Evolutionary conservation across 176 grass and related monocot genomes (phyloP).

Genomic region (Triticum turgidum): DNA sequence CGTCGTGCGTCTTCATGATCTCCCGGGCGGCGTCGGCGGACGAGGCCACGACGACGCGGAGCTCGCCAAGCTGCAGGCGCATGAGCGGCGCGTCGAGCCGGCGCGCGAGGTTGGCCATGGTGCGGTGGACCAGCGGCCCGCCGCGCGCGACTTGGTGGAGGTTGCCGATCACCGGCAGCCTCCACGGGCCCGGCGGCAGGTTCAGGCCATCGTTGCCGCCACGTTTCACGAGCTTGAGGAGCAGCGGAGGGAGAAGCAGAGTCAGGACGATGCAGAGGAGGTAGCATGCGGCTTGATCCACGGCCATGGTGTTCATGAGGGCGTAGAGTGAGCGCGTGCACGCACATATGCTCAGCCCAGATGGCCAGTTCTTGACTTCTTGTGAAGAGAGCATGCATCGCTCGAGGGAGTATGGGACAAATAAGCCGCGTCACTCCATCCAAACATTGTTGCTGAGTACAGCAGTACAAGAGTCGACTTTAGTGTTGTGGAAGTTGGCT

Average conservation of each 20-base stretch:
- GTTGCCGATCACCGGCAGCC: constrained; percentile 44
- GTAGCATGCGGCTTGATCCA: neutral
- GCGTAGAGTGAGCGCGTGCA: too few relatives aligned
- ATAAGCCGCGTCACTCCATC: too few relatives aligned
- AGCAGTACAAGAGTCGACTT: too few relatives aligned
- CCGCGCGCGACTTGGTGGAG: constrained; percentile 32
- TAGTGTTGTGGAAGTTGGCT: too few relatives aligned
- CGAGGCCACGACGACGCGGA: constrained; percentile 27
- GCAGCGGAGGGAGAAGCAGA: neutral
- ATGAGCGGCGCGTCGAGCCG: constrained; percentile 27
- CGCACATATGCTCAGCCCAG: too few relatives aligned
- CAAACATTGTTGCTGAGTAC: too few relatives aligned
- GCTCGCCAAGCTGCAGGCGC: constrained; percentile 34
- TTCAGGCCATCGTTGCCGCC: neutral
- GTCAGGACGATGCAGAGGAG: neutral
- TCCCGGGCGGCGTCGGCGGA: constrained; percentile 30
- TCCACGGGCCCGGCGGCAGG: constrained; percentile 17
- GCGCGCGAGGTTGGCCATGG: constrained; percentile 9
- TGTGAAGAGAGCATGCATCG: too few relatives aligned
- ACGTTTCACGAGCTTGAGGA: neutral
- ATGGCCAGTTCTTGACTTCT: too few relatives aligned
- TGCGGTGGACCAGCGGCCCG: neutral
- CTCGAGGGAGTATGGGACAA: too few relatives aligned
- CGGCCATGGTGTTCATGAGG: neutral
- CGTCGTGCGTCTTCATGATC: constrained; percentile 38